phyloP scores from a whole-genome alignment of 2,329 filamentous ascomycete species.

The Pestalotiopsis sp. region DNA sequence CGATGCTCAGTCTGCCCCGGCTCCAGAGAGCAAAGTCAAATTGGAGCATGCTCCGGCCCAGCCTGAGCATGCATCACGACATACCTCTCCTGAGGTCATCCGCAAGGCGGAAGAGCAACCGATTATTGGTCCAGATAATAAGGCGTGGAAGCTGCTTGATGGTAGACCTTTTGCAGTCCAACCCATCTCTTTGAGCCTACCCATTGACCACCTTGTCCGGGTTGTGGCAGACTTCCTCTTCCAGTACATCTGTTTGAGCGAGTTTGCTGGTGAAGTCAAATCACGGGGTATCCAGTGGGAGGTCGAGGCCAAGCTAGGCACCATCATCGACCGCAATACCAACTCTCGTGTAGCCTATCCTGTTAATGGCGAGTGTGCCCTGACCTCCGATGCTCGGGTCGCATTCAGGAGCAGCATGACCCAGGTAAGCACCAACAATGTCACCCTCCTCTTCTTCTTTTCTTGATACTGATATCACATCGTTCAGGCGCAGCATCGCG shows the following conservation, averaged over 20 bases:
- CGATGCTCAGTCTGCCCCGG: neutral
- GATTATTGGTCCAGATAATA: constrained; percentile 1
- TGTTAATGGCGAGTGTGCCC: constrained; percentile 71
- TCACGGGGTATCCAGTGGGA: constrained; percentile 77
- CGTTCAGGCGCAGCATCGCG: constrained; percentile 73
- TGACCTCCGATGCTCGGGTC: constrained; percentile 63
- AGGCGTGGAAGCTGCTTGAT: constrained; percentile 22
- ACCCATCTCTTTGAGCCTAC: constrained; percentile 69
- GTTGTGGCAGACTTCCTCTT: constrained; percentile 82
- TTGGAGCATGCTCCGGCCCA: constrained; percentile 21
- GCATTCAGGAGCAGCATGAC: constrained; percentile 90
- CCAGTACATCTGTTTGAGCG: constrained; percentile 67
- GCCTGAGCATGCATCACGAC: constrained; percentile 41
- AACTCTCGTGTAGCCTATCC: constrained; percentile 70
- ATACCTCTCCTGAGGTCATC: constrained; percentile 50
- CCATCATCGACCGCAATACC: constrained; percentile 74
- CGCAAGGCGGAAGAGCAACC: constrained; percentile 28
- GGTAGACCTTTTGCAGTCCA: constrained; percentile 56
- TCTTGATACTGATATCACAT: neutral
- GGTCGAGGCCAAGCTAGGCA: constrained; percentile 92
- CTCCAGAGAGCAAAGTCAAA: neutral
- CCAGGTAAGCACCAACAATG: constrained; percentile 58
- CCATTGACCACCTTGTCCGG: constrained; percentile 75
- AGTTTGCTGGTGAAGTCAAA: constrained; percentile 66
- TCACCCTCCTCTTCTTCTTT: neutral